These are phyloP conservation scores for Colletotrichum australisinense DNA, from an alignment of 2,329 filamentous ascomycete species.

Conservation along the genomic window DNA sequence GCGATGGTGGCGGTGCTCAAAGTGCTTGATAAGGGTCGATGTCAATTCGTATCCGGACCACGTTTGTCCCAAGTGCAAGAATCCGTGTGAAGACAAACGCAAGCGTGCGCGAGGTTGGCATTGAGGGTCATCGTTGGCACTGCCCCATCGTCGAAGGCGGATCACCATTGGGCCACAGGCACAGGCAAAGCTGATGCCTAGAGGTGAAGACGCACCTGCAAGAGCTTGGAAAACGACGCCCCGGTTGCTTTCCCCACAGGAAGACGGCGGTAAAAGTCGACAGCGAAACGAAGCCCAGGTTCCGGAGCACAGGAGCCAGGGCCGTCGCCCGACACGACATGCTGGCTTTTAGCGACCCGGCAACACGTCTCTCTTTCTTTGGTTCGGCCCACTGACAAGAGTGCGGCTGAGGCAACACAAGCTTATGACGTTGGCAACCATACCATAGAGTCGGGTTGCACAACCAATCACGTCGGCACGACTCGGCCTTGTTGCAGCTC, in stretches of 20 bases:
- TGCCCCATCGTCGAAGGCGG: conserved; percentile 3
- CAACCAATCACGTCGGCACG: conserved; percentile 21
- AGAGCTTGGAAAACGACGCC: background rate
- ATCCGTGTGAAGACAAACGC: conserved; percentile 56
- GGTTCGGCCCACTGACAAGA: conserved; percentile 16
- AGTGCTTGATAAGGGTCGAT: conserved; percentile 60
- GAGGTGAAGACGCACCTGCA: conserved; percentile 7
- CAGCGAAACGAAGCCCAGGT: conserved; percentile 20
- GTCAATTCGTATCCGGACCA: conserved; percentile 50
- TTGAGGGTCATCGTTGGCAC: conserved; percentile 13
- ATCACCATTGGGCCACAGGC: conserved; percentile 10
- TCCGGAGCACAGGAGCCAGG: conserved; percentile 10
- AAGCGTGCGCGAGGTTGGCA: conserved; percentile 40
- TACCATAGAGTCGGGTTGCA: conserved; percentile 2
- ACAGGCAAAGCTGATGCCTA: conserved; percentile 3
- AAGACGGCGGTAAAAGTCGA: background rate
- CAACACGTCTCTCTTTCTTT: conserved; percentile 4
- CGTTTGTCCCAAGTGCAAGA: conserved; percentile 60
- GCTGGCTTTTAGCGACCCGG: background rate
- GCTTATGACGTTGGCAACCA: conserved; percentile 29
- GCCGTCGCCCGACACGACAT: conserved; percentile 19
- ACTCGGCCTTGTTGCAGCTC: conserved; percentile 23
- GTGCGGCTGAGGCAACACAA: conserved; percentile 29
- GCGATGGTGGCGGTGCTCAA: conserved; percentile 66
- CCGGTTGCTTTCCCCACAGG: conserved; percentile 20